These are phyloP conservation scores for Sesbania bispinosa DNA, from an alignment of 306 rosid genomes.

Conservation along the genomic window DNA sequence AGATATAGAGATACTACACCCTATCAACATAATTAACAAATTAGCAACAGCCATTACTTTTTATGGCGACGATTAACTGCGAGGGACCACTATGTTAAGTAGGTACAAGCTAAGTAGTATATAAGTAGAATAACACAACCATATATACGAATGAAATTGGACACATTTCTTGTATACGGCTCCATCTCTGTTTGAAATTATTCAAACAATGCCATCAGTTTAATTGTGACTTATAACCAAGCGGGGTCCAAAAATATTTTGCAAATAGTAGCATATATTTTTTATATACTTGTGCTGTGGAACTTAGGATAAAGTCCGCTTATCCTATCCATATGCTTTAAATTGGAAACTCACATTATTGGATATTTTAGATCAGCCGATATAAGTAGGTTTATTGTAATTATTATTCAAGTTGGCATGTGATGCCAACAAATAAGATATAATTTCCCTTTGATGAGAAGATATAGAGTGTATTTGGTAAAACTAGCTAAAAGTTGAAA, in stretches of 20 bases:
- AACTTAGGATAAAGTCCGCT: background rate
- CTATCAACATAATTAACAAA: too few species aligned
- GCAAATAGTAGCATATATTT: background rate
- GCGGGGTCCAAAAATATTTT: background rate
- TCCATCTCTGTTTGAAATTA: slow-evolving; percentile 4
- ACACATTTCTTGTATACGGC: background rate
- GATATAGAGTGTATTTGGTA: too few species aligned
- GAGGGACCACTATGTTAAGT: background rate
- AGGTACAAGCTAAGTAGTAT: too few species aligned
- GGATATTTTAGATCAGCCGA: background rate
- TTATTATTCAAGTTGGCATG: background rate
- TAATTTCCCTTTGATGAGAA: background rate
- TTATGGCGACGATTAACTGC: background rate
- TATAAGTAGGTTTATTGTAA: background rate
- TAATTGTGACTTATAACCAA: slow-evolving; percentile 25
- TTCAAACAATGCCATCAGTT: background rate
- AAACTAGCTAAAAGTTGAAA: too few species aligned
- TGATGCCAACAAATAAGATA: background rate
- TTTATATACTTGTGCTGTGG: background rate
- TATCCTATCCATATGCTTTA: too few species aligned
- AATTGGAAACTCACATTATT: too few species aligned
- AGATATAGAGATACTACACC: too few species aligned
- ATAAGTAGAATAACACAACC: background rate
- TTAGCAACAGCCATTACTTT: background rate
- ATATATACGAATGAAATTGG: background rate